Conservation (phyloP, 1,284 basidiomycete species). For the Entoloma clypeatum region DNA sequence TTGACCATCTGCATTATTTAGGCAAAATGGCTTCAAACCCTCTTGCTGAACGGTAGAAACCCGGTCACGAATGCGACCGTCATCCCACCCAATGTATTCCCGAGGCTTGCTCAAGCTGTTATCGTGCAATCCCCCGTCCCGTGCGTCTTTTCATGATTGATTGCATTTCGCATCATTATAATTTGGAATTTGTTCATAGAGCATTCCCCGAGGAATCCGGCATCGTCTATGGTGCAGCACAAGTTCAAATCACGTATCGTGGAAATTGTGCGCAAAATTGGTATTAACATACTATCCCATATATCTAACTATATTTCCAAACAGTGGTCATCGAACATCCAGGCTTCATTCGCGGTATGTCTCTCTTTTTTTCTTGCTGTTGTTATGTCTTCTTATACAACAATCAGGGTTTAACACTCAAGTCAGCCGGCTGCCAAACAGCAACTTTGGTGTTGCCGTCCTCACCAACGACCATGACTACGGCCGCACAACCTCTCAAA, state of each 20-base stretch:
- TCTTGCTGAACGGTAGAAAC: conserved; percentile 32
- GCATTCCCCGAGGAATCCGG: conserved; percentile 21
- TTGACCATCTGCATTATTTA: neutral
- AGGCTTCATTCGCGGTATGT: conserved; percentile 19
- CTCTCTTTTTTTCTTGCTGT: neutral
- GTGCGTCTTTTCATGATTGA: conserved; percentile 1
- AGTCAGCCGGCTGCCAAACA: conserved; percentile 22
- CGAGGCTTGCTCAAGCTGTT: conserved; percentile 25
- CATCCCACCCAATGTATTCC: conserved; percentile 27
- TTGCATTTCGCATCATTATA: neutral
- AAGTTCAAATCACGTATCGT: conserved; percentile 20
- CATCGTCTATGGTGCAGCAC: conserved; percentile 24
- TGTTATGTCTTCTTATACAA: neutral
- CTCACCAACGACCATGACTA: conserved; percentile 19
- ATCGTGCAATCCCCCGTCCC: conserved; percentile 5
- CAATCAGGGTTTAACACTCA: conserved; percentile 20
- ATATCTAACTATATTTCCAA: neutral
- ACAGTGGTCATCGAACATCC: conserved; percentile 19
- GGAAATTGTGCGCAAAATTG: conserved; percentile 19
- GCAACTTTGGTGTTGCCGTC: conserved; percentile 22
- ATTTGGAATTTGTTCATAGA: conserved; percentile 1
- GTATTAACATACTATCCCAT: neutral
- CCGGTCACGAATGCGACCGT: conserved; percentile 28
- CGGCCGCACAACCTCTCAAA: conserved; percentile 17
- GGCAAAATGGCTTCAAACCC: conserved; percentile 30